phyloP scores from a whole-genome alignment of 768 basidiomycete genomes.

The Suillus variegatus region DNA sequence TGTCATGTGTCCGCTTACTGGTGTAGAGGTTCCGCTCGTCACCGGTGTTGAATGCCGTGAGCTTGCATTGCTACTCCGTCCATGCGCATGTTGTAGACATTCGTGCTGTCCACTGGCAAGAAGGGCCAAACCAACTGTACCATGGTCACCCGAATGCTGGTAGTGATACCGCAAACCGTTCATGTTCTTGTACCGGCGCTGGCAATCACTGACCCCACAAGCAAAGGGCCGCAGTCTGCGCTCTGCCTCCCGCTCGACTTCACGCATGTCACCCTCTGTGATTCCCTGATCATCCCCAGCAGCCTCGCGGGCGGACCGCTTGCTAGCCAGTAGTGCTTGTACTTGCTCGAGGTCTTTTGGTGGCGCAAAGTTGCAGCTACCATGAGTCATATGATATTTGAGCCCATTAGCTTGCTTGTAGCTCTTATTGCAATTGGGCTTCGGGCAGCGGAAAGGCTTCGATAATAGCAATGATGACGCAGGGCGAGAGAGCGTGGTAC shows the following conservation, averaged over 20 bases:
- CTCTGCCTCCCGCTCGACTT: conserved; percentile 85
- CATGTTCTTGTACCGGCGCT: conserved; percentile 97
- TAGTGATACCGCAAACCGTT: conserved; percentile 97
- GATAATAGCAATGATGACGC: conserved; percentile 66
- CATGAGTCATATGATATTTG: conserved; percentile 93
- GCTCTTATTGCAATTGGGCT: conserved; percentile 92
- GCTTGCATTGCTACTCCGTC: conserved; percentile 29
- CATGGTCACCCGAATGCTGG: conserved; percentile 95
- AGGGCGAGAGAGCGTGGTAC: conserved; percentile 49
- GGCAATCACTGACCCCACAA: conserved; percentile 85
- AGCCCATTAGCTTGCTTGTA: conserved; percentile 96
- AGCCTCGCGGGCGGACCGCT: conserved; percentile 41
- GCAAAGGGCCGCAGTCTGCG: conserved; percentile 81
- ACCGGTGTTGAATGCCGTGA: conserved; percentile 34
- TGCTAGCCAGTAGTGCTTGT: conserved; percentile 63
- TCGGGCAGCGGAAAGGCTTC: conserved; percentile 93
- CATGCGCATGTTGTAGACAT: conserved; percentile 41
- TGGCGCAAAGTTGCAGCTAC: conserved; percentile 91
- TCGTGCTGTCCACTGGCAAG: conserved; percentile 76
- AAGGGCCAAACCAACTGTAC: conserved; percentile 82
- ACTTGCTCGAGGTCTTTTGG: conserved; percentile 82
- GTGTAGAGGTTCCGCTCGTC: conserved; percentile 32
- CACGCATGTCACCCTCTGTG: conserved; percentile 63
- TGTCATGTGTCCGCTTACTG: conserved; percentile 30
- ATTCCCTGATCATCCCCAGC: conserved; percentile 44